phyloP scores from a whole-genome alignment of 2,329 filamentous ascomycete species.

The Calonectria hongkongensis region DNA sequence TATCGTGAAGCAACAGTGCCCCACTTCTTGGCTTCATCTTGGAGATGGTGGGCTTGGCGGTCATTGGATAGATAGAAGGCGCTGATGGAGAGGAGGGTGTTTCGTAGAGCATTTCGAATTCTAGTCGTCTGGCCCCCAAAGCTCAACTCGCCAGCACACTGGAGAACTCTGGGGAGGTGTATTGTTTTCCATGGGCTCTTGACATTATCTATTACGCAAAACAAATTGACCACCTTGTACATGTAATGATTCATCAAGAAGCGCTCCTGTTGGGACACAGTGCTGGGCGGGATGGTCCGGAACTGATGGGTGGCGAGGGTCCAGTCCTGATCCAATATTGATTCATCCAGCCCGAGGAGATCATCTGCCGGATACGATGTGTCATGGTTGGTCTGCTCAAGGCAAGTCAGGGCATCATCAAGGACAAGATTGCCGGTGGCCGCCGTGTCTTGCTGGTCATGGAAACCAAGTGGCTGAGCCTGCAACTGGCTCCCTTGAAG shows the following conservation, averaged over 20 bases:
- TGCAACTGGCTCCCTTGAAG: constrained; percentile 32
- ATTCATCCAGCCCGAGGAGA: background rate
- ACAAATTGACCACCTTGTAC: constrained; percentile 51
- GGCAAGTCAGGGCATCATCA: background rate
- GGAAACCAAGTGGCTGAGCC: constrained; percentile 1
- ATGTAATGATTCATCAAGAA: constrained; percentile 53
- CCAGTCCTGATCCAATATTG: constrained; percentile 21
- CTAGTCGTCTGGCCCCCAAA: constrained; percentile 46
- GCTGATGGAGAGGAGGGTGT: constrained; percentile 52
- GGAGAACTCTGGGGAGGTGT: constrained; percentile 50
- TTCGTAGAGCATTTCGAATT: constrained; percentile 50
- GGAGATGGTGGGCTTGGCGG: constrained; percentile 21
- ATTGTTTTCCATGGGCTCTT: constrained; percentile 56
- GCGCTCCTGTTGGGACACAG: constrained; percentile 42
- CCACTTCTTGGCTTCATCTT: constrained; percentile 47
- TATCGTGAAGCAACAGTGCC: constrained; percentile 38
- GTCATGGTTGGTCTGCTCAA: constrained; percentile 2
- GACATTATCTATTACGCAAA: constrained; percentile 53
- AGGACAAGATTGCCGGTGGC: background rate
- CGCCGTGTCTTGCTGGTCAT: constrained; percentile 9
- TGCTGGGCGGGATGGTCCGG: constrained; percentile 15
- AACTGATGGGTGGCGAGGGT: constrained; percentile 15
- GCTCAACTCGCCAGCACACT: constrained; percentile 50
- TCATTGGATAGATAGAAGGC: constrained; percentile 54
- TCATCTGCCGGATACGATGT: background rate